Conservation (phyloP, 1,284 basidiomycete species). For the Heterobasidion occidentale region DNA sequence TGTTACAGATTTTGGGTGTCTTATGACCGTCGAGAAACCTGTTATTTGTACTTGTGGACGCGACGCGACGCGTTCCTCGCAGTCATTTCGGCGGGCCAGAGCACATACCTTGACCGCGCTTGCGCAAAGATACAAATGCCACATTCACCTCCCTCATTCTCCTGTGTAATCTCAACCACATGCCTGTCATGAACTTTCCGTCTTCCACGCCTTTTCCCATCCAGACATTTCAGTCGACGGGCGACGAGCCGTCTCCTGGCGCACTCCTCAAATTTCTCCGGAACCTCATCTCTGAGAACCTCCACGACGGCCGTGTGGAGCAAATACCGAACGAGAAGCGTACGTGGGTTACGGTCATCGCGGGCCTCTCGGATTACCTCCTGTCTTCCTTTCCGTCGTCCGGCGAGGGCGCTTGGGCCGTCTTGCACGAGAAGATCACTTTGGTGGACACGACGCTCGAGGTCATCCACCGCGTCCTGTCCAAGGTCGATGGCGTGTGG, state of each 20-base stretch:
- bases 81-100: too few species aligned
- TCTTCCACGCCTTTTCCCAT: slow-evolving; percentile 25
- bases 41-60: not conserved
- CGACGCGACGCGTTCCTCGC: not conserved
- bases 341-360: slow-evolving; percentile 35
- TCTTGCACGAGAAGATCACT: slow-evolving; percentile 48
- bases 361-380: slow-evolving; percentile 42
- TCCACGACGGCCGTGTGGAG: slow-evolving; percentile 17
- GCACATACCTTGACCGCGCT: too few species aligned
- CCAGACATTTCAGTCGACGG: slow-evolving; percentile 32
- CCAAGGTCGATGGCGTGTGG: slow-evolving; percentile 43
- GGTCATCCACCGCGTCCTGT: slow-evolving; percentile 39
- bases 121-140: not conserved
- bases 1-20: not conserved
- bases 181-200: slow-evolving; percentile 19
- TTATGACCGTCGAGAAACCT: not conserved
- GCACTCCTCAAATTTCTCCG: slow-evolving; percentile 37
- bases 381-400: slow-evolving; percentile 41
- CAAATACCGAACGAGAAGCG: slow-evolving; percentile 20
- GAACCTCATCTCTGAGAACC: slow-evolving; percentile 29
- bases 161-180: not conserved
- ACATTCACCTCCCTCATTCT: not conserved
- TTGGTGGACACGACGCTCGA: slow-evolving; percentile 47
- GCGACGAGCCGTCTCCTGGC: slow-evolving; percentile 30
- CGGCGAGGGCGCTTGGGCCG: slow-evolving; percentile 37